These are phyloP conservation scores for Oryza punctata DNA, from an alignment of 176 grass and related monocot species.

Conservation along the genomic window DNA sequence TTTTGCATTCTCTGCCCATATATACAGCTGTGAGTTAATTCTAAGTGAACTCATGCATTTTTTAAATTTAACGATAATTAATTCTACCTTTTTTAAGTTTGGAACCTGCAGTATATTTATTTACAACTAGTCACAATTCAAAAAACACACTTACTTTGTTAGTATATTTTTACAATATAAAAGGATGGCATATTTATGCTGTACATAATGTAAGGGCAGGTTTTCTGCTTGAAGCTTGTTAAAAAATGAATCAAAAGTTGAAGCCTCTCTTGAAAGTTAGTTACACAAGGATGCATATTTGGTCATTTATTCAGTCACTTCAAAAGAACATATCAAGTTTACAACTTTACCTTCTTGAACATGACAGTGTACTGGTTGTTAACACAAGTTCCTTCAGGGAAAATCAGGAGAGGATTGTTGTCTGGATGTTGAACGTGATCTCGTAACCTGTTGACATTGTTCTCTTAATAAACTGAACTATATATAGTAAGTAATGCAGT, in stretches of 20 bases:
- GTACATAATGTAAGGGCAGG: neutral
- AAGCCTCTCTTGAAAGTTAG: neutral
- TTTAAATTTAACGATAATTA: neutral
- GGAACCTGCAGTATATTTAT: neutral
- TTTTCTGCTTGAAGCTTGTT: neutral
- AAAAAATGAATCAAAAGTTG: conserved; percentile 10
- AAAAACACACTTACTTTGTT: neutral
- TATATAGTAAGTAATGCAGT: neutral
- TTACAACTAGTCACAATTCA: neutral
- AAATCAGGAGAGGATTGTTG: conserved; percentile 92
- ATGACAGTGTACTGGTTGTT: conserved; percentile 98
- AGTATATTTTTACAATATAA: neutral
- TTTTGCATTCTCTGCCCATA: neutral
- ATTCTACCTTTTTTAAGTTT: neutral
- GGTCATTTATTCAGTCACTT: neutral
- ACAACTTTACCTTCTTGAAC: conserved; percentile 93
- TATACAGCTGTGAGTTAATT: neutral
- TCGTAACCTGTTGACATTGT: conserved; percentile 61
- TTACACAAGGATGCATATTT: neutral
- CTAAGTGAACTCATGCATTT: neutral
- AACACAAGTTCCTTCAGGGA: conserved; percentile 97
- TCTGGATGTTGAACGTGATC: conserved; percentile 86
- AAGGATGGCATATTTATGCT: neutral
- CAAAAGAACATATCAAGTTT: neutral
- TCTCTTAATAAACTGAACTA: conserved; percentile 3